phyloP scores from a whole-genome alignment of 148 eudicot genomes.

The Dianthus caryophyllus region DNA sequence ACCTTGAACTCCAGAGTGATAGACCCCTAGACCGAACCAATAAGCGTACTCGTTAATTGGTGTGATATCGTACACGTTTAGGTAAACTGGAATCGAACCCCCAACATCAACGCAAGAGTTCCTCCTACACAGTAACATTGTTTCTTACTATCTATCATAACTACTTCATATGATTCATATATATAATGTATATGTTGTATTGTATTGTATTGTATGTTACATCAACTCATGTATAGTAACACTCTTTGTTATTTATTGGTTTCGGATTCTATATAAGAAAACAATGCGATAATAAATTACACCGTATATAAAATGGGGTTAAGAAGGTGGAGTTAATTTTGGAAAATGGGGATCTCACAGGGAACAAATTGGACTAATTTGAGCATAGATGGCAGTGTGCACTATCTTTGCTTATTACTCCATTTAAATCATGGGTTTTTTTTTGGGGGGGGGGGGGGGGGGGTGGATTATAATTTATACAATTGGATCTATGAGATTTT shows the following conservation, averaged over 20 bases:
- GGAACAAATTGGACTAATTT: neutral
- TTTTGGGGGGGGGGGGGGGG: no score
- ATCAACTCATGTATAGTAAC: neutral
- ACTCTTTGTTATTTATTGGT: no score
- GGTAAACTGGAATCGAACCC: constrained; percentile 52
- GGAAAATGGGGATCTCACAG: constrained; percentile 14
- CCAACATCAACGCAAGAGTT: constrained; percentile 30
- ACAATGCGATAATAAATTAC: no score
- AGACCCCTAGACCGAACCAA: constrained; percentile 67
- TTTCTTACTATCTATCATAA: constrained; percentile 16
- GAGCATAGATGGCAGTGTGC: constrained; percentile 17
- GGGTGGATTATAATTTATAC: neutral
- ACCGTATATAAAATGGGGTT: no score
- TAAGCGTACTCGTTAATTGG: constrained; percentile 57
- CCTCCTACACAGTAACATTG: constrained; percentile 47
- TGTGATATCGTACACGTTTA: constrained; percentile 58
- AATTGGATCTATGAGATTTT: constrained; percentile 19
- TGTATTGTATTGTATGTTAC: neutral
- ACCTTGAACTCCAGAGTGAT: constrained; percentile 73
- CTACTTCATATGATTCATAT: no score
- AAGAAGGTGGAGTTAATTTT: no score
- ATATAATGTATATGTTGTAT: no score
- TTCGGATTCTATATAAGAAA: no score
- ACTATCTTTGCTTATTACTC: constrained; percentile 3
- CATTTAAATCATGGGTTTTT: constrained; percentile 1